Conservation (phyloP, 371 early-diverging fungal genomes). For the Blakeslea trispora region DNA sequence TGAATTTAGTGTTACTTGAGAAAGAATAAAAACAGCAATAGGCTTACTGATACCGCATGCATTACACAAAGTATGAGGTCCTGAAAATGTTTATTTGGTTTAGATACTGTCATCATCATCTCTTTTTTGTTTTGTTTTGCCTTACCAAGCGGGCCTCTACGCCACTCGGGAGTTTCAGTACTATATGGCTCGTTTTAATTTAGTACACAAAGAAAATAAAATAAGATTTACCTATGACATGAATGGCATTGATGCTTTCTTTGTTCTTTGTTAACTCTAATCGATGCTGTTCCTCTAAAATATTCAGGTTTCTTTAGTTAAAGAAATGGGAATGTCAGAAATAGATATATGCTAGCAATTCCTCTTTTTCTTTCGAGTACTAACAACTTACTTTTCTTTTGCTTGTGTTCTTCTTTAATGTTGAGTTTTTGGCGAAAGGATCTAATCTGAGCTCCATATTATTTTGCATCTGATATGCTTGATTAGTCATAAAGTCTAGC, state of each 20-base stretch:
- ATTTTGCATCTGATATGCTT: not conserved
- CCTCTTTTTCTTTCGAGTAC: too few species aligned
- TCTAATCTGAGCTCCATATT: not conserved
- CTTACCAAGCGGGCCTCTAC: slow-evolving; percentile 38
- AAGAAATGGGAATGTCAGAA: too few species aligned
- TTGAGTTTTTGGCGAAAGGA: too few species aligned
- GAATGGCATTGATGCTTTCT: slow-evolving; percentile 26
- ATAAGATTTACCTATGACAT: slow-evolving; percentile 26
- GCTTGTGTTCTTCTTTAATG: too few species aligned
- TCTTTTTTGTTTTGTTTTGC: not conserved
- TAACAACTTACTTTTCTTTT: too few species aligned
- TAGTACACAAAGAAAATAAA: not conserved
- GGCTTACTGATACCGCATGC: slow-evolving; percentile 42
- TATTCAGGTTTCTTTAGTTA: too few species aligned
- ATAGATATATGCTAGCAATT: too few species aligned
- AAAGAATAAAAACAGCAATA: not conserved
- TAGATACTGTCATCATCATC: not conserved
- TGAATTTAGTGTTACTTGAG: slow-evolving; percentile 13
- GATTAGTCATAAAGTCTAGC: not conserved
- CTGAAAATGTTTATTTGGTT: slow-evolving; percentile 7
- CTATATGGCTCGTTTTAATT: slow-evolving; percentile 11
- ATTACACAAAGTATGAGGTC: slow-evolving; percentile 41
- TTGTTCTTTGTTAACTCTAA: not conserved
- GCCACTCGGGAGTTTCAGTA: slow-evolving; percentile 42
- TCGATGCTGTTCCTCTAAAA: too few species aligned